Evolutionary conservation across 2,329 filamentous ascomycete genomes (phyloP).

Genomic region (Volutella citrinella): DNA sequence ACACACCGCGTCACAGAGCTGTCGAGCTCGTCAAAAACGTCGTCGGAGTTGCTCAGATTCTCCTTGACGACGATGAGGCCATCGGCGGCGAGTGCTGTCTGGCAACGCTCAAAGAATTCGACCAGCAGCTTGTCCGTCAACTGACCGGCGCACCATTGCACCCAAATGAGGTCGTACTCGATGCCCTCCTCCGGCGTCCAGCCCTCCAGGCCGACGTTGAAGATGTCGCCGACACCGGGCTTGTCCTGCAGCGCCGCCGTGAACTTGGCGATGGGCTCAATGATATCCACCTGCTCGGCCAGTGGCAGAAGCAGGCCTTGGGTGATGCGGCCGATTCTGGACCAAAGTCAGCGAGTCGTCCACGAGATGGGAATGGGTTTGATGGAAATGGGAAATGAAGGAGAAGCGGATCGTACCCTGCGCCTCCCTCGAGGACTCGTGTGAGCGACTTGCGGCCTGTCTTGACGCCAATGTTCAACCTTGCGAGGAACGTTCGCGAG

Average conservation of each 20-base stretch:
- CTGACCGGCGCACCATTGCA: constrained; percentile 87
- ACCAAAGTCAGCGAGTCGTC: too few species aligned
- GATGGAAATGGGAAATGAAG: background rate
- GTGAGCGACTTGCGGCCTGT: constrained; percentile 28
- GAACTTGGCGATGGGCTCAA: constrained; percentile 84
- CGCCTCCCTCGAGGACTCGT: constrained; percentile 36
- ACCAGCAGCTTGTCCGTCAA: constrained; percentile 72
- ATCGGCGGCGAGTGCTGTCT: constrained; percentile 31
- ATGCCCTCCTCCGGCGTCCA: constrained; percentile 52
- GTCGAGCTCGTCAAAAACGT: constrained; percentile 74
- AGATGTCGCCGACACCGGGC: constrained; percentile 60
- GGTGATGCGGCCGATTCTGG: constrained; percentile 81
- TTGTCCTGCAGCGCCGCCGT: constrained; percentile 58
- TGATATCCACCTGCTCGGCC: constrained; percentile 71
- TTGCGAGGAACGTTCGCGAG: constrained; percentile 66
- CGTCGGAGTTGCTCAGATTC: constrained; percentile 61
- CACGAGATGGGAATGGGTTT: too few species aligned
- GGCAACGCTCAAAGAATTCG: constrained; percentile 62
- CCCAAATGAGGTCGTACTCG: constrained; percentile 80
- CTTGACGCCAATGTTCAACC: constrained; percentile 49
- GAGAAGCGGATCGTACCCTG: constrained; percentile 29
- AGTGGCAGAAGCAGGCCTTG: constrained; percentile 70
- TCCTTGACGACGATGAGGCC: constrained; percentile 51
- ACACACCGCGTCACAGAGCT: constrained; percentile 69
- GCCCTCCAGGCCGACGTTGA: constrained; percentile 70